Base-by-base conservation (phyloP, 139 green algal species). In the Chlorella sp. region DNA sequence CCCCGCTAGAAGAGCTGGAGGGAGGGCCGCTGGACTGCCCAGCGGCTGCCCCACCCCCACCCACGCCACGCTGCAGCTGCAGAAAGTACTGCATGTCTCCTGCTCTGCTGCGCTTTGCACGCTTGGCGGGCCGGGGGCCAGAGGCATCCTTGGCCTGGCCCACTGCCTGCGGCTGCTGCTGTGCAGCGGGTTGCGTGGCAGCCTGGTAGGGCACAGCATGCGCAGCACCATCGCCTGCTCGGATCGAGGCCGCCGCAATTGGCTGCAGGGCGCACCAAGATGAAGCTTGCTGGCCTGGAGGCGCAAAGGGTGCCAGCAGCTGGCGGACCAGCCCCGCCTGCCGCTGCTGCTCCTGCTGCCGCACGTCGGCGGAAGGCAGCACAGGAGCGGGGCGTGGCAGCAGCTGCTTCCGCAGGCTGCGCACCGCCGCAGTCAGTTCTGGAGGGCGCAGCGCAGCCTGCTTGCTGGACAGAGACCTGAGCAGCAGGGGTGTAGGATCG, bases 51-150 rank as follows among this genome's bases (percentile, higher is more conserved):
- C 39, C 41, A 18, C 44, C 11, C 7, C 44, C 44, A 26, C 26
- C 15, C 38, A 25, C 56, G 64, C 55, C 63, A 28, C 36, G 34
- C 38, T 87, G 86, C 44, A 90, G 75, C 76, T 80, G 63, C 32
- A 90, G 39, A 51, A 88, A 90, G 56, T 81, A 88, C 1, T 69
- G 36, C 72, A 89, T 76, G 71, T 32, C 69, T 17, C 23, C 69
- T 4, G n/a, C 39, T 0, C 44, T 44, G 1, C 60, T 38, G 4
- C 57, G 57, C 76, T 82, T 82, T 28, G 60, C 38, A 21, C 76
- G 72, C 60, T 86, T 76, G 18, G 69, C 51, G 3, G 47, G 57
- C 30, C 44, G 78, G 44, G 28, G 78, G 78, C 64, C 64, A 26
- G 64, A 41, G 4, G 64, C 64, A 34, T 18, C 64, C 63, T 32